Evolutionary conservation across 352 stramenopile genomes (phyloP).

Genomic region (Globisporangium heterothallicum): DNA sequence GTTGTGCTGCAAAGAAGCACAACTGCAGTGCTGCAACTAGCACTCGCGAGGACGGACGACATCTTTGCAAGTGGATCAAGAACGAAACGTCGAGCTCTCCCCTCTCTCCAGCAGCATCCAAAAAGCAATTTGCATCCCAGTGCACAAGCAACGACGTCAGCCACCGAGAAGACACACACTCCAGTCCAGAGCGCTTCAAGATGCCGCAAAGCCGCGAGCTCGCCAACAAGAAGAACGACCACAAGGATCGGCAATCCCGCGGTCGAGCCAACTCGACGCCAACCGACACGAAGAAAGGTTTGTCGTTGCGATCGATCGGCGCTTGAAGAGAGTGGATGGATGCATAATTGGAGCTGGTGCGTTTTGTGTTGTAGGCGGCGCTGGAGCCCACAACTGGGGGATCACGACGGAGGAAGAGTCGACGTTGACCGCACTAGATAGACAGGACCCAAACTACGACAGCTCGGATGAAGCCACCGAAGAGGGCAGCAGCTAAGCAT

Average conservation of each 20-base stretch:
- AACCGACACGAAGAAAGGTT: slow-evolving; percentile 11
- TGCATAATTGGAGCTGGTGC: too few relatives aligned
- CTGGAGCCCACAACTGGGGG: slow-evolving; percentile 80
- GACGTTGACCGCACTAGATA: slow-evolving; percentile 43
- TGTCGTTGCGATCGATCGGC: slow-evolving; percentile 1
- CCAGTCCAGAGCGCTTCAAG: slow-evolving; percentile 51
- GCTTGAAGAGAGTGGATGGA: too few relatives aligned
- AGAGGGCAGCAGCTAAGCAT: too few relatives aligned
- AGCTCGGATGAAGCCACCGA: slow-evolving; percentile 51
- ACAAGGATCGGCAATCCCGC: slow-evolving; percentile 80
- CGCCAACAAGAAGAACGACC: slow-evolving; percentile 76
- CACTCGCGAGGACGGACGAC: slow-evolving; percentile 4
- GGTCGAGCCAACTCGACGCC: slow-evolving; percentile 22
- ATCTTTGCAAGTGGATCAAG: neutral
- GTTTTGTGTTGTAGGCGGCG: slow-evolving; percentile 37
- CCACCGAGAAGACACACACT: slow-evolving; percentile 46
- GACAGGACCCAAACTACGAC: slow-evolving; percentile 77
- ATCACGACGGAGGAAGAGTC: slow-evolving; percentile 33
- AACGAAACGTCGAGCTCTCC: neutral
- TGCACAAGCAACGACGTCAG: neutral
- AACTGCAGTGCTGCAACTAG: too few relatives aligned
- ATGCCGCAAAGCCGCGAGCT: slow-evolving; percentile 81
- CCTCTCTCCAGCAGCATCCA: neutral
- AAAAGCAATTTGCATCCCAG: slow-evolving; percentile 7
- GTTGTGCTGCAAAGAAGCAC: neutral